Base-by-base conservation (phyloP, 106 monocot genomes). In the Apostasia shenzhenica region DNA sequence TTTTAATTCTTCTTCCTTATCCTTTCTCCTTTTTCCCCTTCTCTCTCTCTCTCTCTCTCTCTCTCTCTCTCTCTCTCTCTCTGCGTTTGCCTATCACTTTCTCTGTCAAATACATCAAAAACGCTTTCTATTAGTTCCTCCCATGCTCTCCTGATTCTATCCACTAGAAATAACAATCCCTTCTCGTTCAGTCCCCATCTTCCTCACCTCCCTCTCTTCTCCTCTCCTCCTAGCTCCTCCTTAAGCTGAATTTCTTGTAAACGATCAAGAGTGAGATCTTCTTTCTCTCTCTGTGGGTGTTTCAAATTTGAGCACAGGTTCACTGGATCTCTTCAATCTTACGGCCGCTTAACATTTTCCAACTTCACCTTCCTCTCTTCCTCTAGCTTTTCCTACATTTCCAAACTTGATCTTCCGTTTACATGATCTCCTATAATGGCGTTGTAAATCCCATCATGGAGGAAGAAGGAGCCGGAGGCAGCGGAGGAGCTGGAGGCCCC, bases 401-500 rank as follows among this genome's bases (percentile, higher is more conserved):
- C 47, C 26, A 45, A 47, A 6, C 69, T 63, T 45, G 47, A 11
- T n/a, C 54, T 70, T 6, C 37, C 43, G 57, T 69, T 74, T 68
- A 55, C 64, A 8, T 67, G 47, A 81, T 71, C 48, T 13, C 13
- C 62, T 61, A 58, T 71, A 5, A 83, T 72, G 53, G 67, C 80
- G 8, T 80, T 79, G 12, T 76, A 79, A 4, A 79, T 77, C 50
- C 0, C 4, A 63, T 66, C 43, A 84, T 82, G 78, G 86, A 79
- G 45, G 74, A 67, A 57, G 70, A 72, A 45, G 77, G 51, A 38
- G 68, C 37, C 43, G 26, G 26, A 48, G 38, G 7, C 45, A 71
- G 78, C 2, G 73, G 5, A 37, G 54, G 59, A 37, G 75, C 65
- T 41, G 82, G 86, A n/a, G 69, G 70, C 0, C 3, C 54, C 52